These are phyloP conservation scores for Russula sp. DNA, from an alignment of 768 basidiomycete species.

Conservation along the genomic window DNA sequence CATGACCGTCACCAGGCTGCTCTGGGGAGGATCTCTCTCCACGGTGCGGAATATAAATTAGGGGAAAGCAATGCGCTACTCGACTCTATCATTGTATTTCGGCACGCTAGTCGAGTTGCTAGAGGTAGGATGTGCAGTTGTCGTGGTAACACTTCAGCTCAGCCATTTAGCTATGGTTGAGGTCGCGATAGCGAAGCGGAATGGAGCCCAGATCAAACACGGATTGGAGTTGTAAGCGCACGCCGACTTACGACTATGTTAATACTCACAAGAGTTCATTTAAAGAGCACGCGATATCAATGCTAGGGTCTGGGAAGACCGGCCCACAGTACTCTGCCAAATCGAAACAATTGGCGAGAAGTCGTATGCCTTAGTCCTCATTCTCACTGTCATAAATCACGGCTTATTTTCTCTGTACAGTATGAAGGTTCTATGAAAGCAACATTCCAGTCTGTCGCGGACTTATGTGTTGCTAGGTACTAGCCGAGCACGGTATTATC, in stretches of 20 bases:
- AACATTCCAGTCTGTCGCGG: slow-evolving; percentile 21
- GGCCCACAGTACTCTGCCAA: slow-evolving; percentile 78
- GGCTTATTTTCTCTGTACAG: slow-evolving; percentile 5
- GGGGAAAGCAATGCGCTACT: slow-evolving; percentile 65
- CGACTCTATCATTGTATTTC: slow-evolving; percentile 66
- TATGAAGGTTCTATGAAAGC: slow-evolving; percentile 26
- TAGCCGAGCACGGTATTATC: slow-evolving; percentile 68
- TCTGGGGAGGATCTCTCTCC: slow-evolving; percentile 64
- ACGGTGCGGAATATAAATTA: slow-evolving; percentile 60
- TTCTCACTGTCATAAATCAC: background rate
- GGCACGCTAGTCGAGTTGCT: slow-evolving; percentile 70
- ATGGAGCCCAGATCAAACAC: slow-evolving; percentile 62
- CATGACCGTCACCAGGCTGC: slow-evolving; percentile 47
- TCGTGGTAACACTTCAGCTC: background rate
- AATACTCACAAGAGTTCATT: background rate
- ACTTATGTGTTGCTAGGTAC: slow-evolving; percentile 41
- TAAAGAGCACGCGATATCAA: slow-evolving; percentile 67
- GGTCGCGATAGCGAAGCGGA: slow-evolving; percentile 58
- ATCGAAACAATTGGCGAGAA: slow-evolving; percentile 89
- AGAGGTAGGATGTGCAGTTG: slow-evolving; percentile 44
- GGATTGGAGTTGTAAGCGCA: slow-evolving; percentile 65
- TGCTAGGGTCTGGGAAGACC: slow-evolving; percentile 90
- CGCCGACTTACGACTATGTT: background rate
- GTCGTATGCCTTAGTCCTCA: slow-evolving; percentile 51
- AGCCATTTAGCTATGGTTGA: slow-evolving; percentile 61